Base-by-base conservation (phyloP, 192 early-diverging fungal genomes). In the Phlyctochytrium arcticum region DNA sequence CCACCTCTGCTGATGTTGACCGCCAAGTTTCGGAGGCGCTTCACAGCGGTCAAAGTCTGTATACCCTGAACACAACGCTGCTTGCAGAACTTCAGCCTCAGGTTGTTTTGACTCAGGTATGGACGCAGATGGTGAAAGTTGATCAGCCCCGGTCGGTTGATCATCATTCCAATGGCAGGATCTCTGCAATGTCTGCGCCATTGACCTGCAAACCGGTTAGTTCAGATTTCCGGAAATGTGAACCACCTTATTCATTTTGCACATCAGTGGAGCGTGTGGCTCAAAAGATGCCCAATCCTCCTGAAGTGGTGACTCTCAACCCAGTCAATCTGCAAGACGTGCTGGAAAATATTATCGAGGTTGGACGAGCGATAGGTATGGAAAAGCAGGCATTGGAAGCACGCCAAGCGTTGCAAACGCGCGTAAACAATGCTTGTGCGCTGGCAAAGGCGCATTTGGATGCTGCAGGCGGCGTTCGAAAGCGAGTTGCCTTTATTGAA, bases 161-260 rank as follows among this genome's bases (percentile, higher is more conserved):
- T 33, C 36, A 27, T 60, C 30, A 32, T 64, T 65, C 30, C 19
- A 2, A 19, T 36, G 33, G 29, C 48, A 68, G 36, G 60, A 71
- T 54, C 65, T 75, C 10, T 79, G 73, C 55, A 65, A 80, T 24
- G 82, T 84, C 30, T 84, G 82, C 54, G 77, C 82, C 3, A 75
- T 84, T 42, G 82, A 84, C 55, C 55, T 81, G 6, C 47, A 26
- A 36, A 74, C 72, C 21, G 66, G 66, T 60, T 23, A 21, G 34
- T 60, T 8, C 7, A 26, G 3, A 1, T 7, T 47, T 3, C 3
- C 32, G 44, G n/a, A 10, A 60, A 17, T 37, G 1, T 6, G 1
- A 2, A 9, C 44, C 57, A 37, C 12, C 19, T 47, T 26, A 36
- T 26, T 17, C 6, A 37, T 57, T 21, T 1, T 27, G 12, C 19